Base-by-base conservation (phyloP, 345 rosid species). In the Populus simonii region DNA sequence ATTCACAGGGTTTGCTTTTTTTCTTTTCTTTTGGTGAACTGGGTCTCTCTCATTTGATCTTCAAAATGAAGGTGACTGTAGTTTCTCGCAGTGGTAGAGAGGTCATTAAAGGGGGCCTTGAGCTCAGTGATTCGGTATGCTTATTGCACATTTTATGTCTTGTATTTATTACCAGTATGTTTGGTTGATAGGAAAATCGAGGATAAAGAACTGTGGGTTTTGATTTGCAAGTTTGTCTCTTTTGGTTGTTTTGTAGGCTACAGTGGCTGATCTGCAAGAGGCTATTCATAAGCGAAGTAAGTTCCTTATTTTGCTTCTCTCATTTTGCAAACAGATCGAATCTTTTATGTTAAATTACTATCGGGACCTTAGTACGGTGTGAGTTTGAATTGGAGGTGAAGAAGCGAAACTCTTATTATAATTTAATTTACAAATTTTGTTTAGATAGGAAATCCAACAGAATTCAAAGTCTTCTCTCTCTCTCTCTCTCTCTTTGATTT, bases 71-170 rank as follows among this genome's bases (percentile, higher is more conserved):
- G 88, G 89, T 95, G 76, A 76, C 87, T 76, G 88, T 94, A 38
- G 90, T 92, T 86, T 89, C 94, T 5, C 97, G 97, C 69, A 85
- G 94, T 83, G 98, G 98, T 33, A 88, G 93, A 85, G 98, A 94
- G 83, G 81, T 94, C 75, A 68, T 90, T 86, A 92, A 88, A 77
- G 94, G 87, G 72, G 97, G 95, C 23, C 81, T 94, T 68, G 90
- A 92, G 79, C 96, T 94, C 67, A 79, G 78, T 77, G 95, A 89
- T 76, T 93, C 96, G 77, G 98, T 93, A 89, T 72, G 75, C 63
- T 57, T 69, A 2, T 11, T 69, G 12, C 31, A 38, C 47, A 10
- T n/a, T 9, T 70, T 51, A 33, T 62, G 18, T 62, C 74, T 62
- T 49, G 66, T 71, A 27, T 55, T 75, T 29, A 18, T 8, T 68